Evolutionary conservation across 192 early-diverging fungal genomes (phyloP).

Genomic region (Thamnidium elegans): DNA sequence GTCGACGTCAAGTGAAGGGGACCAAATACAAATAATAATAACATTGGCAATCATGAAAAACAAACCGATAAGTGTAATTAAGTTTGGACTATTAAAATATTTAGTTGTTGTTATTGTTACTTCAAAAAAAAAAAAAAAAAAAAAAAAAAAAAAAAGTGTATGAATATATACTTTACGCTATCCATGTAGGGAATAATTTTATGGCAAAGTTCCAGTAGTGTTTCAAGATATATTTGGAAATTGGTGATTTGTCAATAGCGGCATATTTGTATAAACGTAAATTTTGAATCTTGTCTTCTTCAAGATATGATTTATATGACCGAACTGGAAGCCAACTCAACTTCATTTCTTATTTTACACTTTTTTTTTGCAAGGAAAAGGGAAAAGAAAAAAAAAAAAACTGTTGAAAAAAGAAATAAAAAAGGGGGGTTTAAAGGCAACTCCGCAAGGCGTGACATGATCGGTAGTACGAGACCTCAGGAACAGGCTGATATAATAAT

Average conservation of each 20-base stretch:
- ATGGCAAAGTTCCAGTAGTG: conserved; percentile 88
- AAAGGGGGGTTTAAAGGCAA: neutral
- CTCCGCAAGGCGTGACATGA: no score
- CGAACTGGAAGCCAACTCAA: neutral
- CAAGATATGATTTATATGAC: conserved; percentile 8
- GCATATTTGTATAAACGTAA: conserved; percentile 84
- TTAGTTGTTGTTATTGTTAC: no score
- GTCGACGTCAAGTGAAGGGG: conserved; percentile 63
- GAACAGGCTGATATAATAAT: no score
- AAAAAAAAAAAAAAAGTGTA: conserved; percentile 3
- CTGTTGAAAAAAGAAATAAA: conserved; percentile 10
- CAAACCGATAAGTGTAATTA: conserved; percentile 79
- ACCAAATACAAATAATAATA: conserved; percentile 62
- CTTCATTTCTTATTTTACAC: neutral
- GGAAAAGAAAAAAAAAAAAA: neutral
- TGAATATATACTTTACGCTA: conserved; percentile 70
- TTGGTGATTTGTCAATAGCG: conserved; percentile 78
- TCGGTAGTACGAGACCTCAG: no score
- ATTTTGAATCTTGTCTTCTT: conserved; percentile 44
- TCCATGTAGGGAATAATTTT: conserved; percentile 78
- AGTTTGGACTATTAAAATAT: conserved; percentile 78
- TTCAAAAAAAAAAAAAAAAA: no score
- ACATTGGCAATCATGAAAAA: conserved; percentile 75
- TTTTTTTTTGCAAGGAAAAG: neutral
- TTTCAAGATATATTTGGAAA: conserved; percentile 70